Evolutionary conservation across 148 eudicot species (phyloP).

Genomic region (Vaccinium vitisidaea): DNA sequence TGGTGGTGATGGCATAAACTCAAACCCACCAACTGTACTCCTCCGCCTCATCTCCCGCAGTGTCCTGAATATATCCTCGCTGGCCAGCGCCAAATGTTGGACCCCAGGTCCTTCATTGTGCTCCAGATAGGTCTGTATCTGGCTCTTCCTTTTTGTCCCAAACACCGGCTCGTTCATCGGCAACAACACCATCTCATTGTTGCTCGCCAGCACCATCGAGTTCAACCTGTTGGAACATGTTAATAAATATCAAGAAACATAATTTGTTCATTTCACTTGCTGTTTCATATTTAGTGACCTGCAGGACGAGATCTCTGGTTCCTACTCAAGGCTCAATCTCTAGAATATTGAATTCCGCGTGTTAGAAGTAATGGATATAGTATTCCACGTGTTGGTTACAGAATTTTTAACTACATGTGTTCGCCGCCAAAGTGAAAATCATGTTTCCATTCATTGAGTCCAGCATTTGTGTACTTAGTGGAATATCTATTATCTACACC

Average conservation of each 20-base stretch:
- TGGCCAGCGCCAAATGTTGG: constrained; percentile 80
- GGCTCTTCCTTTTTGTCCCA: constrained; percentile 93
- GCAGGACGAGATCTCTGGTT: neutral
- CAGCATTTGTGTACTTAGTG: neutral
- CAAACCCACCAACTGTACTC: constrained; percentile 76
- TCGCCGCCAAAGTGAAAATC: neutral
- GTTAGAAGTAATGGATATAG: neutral
- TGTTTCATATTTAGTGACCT: neutral
- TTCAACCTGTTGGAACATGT: constrained; percentile 34
- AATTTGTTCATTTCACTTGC: neutral
- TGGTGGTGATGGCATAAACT: constrained; percentile 97
- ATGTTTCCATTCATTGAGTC: neutral
- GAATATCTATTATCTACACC: neutral
- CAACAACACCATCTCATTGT: constrained; percentile 67
- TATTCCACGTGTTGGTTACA: neutral
- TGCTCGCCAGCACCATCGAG: constrained; percentile 73
- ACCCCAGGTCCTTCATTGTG: constrained; percentile 92
- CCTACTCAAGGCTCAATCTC: too few relatives aligned
- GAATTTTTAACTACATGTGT: neutral
- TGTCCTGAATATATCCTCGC: constrained; percentile 75
- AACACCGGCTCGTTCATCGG: constrained; percentile 85
- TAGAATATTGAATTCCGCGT: too few relatives aligned
- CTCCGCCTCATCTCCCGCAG: constrained; percentile 89
- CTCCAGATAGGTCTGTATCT: constrained; percentile 90
- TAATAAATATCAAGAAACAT: neutral